Conservation (phyloP, 805 yeast genomes). For the Candida arabinofermentans region DNA sequence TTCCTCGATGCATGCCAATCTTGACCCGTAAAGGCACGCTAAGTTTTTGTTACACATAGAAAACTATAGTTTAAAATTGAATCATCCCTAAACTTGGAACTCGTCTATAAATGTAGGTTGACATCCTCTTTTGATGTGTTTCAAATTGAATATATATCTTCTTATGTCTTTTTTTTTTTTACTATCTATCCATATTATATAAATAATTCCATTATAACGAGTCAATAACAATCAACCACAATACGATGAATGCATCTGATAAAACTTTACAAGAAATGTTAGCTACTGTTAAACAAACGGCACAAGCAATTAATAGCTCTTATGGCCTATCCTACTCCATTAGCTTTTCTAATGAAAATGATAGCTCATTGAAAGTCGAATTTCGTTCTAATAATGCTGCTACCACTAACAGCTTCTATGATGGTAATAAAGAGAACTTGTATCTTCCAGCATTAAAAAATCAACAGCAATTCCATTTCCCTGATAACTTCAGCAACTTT, state of each 20-base stretch:
- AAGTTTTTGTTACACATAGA: slow-evolving; percentile 2
- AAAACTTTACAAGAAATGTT: slow-evolving; percentile 4
- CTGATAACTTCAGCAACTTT: no score
- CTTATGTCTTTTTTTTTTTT: neutral
- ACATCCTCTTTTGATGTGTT: neutral
- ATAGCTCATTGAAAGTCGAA: neutral
- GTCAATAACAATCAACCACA: neutral
- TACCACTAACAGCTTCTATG: no score
- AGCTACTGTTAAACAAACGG: slow-evolving; percentile 8
- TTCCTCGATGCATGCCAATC: neutral
- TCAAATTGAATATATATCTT: neutral
- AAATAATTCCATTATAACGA: neutral
- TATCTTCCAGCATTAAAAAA: neutral
- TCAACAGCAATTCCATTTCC: neutral
- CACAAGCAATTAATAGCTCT: slow-evolving; percentile 10
- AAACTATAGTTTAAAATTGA: neutral
- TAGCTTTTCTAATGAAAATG: neutral
- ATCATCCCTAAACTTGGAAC: neutral
- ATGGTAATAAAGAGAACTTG: neutral
- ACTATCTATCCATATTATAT: neutral
- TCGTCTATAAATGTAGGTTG: neutral
- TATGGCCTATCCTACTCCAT: slow-evolving; percentile 12
- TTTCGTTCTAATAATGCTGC: no score
- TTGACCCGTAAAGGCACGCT: neutral
- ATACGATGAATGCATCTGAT: no score